Evolutionary conservation across 2,329 filamentous ascomycete genomes (phyloP), one percentile per base, ranked within the genome.

Genomic region (Stagonosporopsis rhizophila): DNA sequence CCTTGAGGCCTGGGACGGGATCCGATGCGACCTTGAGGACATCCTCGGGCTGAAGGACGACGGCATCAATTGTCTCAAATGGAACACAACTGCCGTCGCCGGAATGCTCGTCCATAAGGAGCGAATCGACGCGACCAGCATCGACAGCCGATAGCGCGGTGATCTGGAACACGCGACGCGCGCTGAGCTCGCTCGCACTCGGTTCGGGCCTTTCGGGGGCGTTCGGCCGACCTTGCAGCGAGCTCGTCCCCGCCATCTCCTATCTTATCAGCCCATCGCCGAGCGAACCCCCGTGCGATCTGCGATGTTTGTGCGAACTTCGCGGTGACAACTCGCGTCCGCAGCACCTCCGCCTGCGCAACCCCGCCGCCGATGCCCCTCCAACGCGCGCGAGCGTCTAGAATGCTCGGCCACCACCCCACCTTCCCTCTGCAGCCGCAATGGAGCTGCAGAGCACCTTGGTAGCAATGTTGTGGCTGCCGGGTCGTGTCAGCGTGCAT

Each of bases 61-160:
- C 47, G 30, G 53, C 37, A 44, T 62, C 47, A 49, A 61, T 42
- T 56, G 56, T 53, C 52, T 49, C 45, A 53, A 51, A 48, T 39
- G 46, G 41, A 42, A 40, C 15, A 39, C 47, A 53, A 47, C 47
- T 54, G 45, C 48, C 51, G 32, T 34, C 11, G 35, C 51, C 52
- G 63, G 65, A 51, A 53, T 30, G 17, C 30, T 60, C 55, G 42
- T 25, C 66, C 61, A 34, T 20, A 68, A 64, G 37, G 55, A 64
- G 64, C 57, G 56, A 67, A 61, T 39, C 53, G 56, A 61, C 59
- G 61, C 64, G 53, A 47, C 41, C 32, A 8, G 34, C 28, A 30
- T 45, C 25, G 23, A 19, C 40, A 46, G 38, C 46, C 41, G 39
- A 37, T 17, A 42, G 23, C 40, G 27, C 23, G 35, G 4, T 37